These are phyloP conservation scores for Cicer bijugum DNA, from an alignment of 306 rosid species.

Conservation along the genomic window DNA sequence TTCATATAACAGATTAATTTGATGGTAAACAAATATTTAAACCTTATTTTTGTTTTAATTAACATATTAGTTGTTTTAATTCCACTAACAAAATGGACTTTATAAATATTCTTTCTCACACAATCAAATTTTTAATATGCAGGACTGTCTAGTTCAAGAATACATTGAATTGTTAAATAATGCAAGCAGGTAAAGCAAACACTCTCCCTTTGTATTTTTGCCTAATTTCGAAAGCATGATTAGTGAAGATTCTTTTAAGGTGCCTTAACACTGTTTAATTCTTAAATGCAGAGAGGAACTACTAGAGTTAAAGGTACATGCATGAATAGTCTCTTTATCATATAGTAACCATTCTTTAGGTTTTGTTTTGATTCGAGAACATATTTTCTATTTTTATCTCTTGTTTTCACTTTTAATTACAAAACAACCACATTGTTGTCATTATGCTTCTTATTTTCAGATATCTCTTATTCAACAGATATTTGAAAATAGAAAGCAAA, in stretches of 20 bases:
- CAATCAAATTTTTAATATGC: conserved; percentile 35
- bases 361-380: not conserved
- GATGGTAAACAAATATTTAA: no score
- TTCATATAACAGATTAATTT: no score
- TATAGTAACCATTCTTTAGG: not conserved
- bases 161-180: conserved; percentile 79
- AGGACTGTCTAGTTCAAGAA: conserved; percentile 72
- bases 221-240: conserved; percentile 3
- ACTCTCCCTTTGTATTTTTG: not conserved
- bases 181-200: conserved; percentile 72
- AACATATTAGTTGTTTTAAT: not conserved
- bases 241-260: conserved; percentile 23
- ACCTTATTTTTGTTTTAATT: no score
- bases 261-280: conserved; percentile 29
- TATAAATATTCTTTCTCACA: conserved; percentile 39
- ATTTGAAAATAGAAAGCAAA: not conserved
- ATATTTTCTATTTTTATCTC: not conserved
- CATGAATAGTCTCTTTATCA: conserved; percentile 9
- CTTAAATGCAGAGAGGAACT: conserved; percentile 74
- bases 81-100: conserved; percentile 8
- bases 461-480: not conserved
- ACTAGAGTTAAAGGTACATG: conserved; percentile 71
- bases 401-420: not conserved
- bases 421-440: not conserved
- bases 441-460: not conserved